These are phyloP conservation scores for Fraxinus dipetala DNA, from an alignment of 305 asterid species.

Conservation along the genomic window DNA sequence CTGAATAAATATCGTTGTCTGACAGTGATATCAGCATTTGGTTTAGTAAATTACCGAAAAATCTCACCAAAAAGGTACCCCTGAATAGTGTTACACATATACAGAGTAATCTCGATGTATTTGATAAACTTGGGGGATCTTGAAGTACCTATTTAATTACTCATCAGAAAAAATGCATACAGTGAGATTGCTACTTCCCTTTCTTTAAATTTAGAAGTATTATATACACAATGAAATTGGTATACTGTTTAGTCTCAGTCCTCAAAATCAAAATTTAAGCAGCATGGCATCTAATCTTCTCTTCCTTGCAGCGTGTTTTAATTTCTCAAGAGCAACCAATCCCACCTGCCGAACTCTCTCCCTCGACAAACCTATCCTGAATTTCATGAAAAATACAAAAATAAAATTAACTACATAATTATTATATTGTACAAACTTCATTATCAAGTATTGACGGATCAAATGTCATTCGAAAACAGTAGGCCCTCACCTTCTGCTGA, in stretches of 20 bases:
- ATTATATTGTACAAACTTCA: background rate
- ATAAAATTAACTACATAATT: background rate
- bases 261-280: slow-evolving; percentile 42
- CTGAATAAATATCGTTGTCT: background rate
- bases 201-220: background rate
- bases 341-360: slow-evolving; percentile 98
- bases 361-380: slow-evolving; percentile 94
- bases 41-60: background rate
- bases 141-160: background rate
- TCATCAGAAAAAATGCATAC: background rate
- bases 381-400: slow-evolving; percentile 6
- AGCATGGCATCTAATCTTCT: slow-evolving; percentile 74
- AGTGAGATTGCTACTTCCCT: background rate
- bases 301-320: slow-evolving; percentile 83
- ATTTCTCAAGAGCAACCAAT: slow-evolving; percentile 89
- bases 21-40: background rate
- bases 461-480: background rate
- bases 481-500: slow-evolving; percentile 66
- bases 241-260: background rate
- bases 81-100: background rate
- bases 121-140: background rate
- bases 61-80: background rate
- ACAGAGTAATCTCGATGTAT: background rate
- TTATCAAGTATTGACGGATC: background rate
- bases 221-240: slow-evolving; percentile 4